Conservation (phyloP, 805 yeast species). For the Lipomyces starkeyi region DNA sequence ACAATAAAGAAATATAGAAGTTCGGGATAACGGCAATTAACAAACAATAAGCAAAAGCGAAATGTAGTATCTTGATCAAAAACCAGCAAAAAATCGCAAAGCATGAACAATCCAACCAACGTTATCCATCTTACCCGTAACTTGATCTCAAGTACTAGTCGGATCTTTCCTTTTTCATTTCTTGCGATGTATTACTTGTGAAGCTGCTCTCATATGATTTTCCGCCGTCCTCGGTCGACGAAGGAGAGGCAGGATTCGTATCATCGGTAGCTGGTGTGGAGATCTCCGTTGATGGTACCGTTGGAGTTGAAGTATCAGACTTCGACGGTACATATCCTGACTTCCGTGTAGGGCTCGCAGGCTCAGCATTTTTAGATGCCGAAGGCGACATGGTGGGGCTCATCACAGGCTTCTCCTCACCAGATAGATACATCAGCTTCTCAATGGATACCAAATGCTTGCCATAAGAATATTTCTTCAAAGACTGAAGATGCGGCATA, state of each 20-base stretch:
- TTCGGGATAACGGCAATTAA: background rate
- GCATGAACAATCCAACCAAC: no score
- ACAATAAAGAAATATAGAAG: background rate
- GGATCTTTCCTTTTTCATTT: background rate
- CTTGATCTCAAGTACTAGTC: background rate
- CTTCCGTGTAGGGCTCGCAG: conserved; percentile 15
- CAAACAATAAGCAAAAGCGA: background rate
- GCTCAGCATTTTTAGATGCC: background rate
- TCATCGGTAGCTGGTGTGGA: conserved; percentile 13
- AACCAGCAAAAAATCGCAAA: background rate
- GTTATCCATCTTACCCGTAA: background rate
- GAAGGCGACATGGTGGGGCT: conserved; percentile 13
- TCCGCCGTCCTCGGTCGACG: conserved; percentile 23
- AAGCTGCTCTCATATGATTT: conserved; percentile 17
- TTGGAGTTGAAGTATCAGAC: conserved; percentile 2
- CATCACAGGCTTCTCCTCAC: conserved; percentile 16
- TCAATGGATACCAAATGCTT: conserved; percentile 58
- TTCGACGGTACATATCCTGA: conserved; percentile 7
- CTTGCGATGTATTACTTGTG: conserved; percentile 16
- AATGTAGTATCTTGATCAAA: background rate
- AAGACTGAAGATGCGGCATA: conserved; percentile 76
- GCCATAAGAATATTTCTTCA: conserved; percentile 72
- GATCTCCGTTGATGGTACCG: background rate
- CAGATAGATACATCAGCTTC: conserved; percentile 32
- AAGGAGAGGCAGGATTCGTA: conserved; percentile 22